Evolutionary conservation across 2,329 filamentous ascomycete species (phyloP).

Genomic region (Colletotrichum spinosum): DNA sequence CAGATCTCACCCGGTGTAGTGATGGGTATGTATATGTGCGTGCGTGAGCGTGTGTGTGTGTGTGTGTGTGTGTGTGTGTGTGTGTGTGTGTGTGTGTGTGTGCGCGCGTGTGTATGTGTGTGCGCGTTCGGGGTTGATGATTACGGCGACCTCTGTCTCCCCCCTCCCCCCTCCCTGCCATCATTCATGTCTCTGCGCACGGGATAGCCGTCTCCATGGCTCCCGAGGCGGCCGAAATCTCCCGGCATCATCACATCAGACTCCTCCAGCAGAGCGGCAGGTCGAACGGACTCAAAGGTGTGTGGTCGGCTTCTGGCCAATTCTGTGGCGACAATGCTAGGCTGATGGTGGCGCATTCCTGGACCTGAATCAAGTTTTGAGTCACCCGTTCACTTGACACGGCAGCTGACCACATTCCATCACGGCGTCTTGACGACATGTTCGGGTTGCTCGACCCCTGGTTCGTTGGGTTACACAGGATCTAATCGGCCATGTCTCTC

Average conservation of each 20-base stretch:
- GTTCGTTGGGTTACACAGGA: slow-evolving; percentile 15
- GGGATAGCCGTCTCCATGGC: not conserved
- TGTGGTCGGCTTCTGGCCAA: not conserved
- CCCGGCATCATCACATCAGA: not conserved
- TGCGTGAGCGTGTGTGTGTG: too few relatives aligned
- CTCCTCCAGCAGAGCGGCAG: too few relatives aligned
- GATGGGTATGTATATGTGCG: too few relatives aligned
- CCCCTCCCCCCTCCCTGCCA: slow-evolving; percentile 3
- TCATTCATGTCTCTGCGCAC: not conserved
- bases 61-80: too few relatives aligned
- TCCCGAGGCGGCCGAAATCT: not conserved
- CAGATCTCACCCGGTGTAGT: slow-evolving; percentile 6
- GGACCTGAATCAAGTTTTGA: not conserved
- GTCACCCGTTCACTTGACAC: slow-evolving; percentile 6
- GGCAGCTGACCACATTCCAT: slow-evolving; percentile 3
- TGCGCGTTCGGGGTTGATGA: not conserved
- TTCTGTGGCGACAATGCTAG: not conserved
- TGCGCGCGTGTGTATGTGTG: too few relatives aligned
- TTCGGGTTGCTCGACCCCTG: not conserved
- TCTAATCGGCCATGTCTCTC: slow-evolving; percentile 14
- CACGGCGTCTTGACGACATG: slow-evolving; percentile 7
- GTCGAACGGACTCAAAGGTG: not conserved
- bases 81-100: too few relatives aligned
- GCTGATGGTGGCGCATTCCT: slow-evolving; percentile 8
- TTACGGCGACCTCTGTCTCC: not conserved